Conservation (phyloP, 1,139 yeast species). For the Taphrina deformans region DNA sequence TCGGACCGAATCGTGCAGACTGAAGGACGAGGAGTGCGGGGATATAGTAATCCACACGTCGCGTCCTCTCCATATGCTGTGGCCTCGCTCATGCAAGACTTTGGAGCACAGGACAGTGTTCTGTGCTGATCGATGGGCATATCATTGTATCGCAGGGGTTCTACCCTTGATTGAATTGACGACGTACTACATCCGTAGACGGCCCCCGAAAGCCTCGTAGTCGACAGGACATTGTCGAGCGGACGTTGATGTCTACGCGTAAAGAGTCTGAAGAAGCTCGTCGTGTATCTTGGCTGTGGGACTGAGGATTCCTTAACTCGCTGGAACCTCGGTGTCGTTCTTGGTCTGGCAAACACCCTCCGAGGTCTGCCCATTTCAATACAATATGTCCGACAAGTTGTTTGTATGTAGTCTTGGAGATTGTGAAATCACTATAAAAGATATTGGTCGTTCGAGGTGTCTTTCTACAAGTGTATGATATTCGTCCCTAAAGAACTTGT, state of each 20-base stretch:
- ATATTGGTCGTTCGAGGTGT: neutral
- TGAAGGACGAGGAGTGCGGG: neutral
- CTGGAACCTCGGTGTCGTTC: neutral
- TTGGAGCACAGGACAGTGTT: neutral
- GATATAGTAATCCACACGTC: neutral
- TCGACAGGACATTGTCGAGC: neutral
- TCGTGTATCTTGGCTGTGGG: neutral
- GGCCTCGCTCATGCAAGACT: neutral
- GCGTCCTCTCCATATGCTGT: neutral
- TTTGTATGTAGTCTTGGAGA: neutral
- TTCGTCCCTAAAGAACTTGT: neutral
- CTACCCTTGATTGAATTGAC: neutral
- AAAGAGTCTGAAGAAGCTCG: neutral
- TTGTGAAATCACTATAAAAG: neutral
- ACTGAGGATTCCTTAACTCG: neutral
- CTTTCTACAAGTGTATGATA: neutral
- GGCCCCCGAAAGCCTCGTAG: no score
- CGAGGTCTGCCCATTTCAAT: neutral
- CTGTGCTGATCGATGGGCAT: neutral
- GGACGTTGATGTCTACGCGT: neutral
- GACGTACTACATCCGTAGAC: no score
- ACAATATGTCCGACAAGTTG: neutral
- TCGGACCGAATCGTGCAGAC: neutral
- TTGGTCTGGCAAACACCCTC: neutral
- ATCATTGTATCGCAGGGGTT: neutral